Evolutionary conservation across 2,329 filamentous ascomycete species (phyloP), one percentile per base, ranked within the genome.

Genomic region (Neodidymelliopsis sp.): DNA sequence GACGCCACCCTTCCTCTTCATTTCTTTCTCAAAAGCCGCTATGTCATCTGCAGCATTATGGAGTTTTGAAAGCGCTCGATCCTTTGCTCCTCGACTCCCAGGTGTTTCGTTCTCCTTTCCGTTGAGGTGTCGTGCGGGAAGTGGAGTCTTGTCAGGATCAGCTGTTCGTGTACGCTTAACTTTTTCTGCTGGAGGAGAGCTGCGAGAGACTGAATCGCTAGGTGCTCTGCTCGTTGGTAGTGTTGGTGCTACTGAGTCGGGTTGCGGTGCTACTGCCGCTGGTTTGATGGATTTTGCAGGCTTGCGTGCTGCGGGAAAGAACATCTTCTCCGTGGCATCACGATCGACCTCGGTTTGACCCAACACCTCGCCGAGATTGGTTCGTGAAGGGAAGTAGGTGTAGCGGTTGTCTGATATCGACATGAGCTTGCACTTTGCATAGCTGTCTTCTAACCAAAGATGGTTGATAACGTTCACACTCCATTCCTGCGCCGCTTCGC

Each of bases 401-500:
- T 96, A 99, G 55, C 88, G 87, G 7, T 82, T 79, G 40, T 89
- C 84, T 4, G 88, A 88, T 16, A 92, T 76, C 0, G 84, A 83
- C 68, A 90, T 88, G 49, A 88, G 77, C 65, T 89, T 82, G 77
- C 91, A 96, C 69, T 89, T 91, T 2, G 93, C 91, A 67, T 97
- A 99, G 73, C 91, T 95, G 67, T 99, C 94, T 72, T 99, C 94
- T 34, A 99, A 82, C 94, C 94, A 99, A 1, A 99, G 80, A 69
- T 99, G 94, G 70, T 97, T 99, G 62, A 96, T 79, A 62, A 96
- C 88, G 47, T 91, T 79, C 44, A 97, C 87, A 42, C 88, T 88
- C 94, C 94, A 99, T 74, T 97, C 94, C 53, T 85, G 84, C 0
- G 94, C 94, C 1, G 94, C 94, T 27, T 88, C 86, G 70, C 90